Evolutionary conservation across 495 filamentous ascomycete genomes (phyloP).

Genomic region (Margaritispora aquatica): DNA sequence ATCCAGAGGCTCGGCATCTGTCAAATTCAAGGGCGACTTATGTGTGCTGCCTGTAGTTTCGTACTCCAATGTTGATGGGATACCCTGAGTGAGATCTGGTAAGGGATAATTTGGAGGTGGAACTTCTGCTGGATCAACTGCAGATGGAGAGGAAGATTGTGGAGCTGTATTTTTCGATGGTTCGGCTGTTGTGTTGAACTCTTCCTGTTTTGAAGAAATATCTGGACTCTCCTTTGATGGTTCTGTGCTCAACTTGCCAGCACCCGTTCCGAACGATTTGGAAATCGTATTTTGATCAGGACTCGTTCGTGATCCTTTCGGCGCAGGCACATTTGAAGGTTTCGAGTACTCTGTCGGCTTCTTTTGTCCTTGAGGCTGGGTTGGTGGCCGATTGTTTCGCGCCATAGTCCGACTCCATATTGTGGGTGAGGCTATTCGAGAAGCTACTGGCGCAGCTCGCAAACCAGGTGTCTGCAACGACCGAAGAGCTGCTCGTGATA

Average conservation of each 20-base stretch:
- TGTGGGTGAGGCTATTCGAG: conserved; percentile 19
- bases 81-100: conserved; percentile 85
- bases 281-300: no score
- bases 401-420: conserved; percentile 22
- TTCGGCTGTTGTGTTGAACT: conserved; percentile 20
- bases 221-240: no score
- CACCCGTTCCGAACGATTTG: no score
- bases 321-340: conserved; percentile 22
- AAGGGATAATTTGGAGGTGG: conserved; percentile 50
- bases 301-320: no score
- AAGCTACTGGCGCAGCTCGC: conserved; percentile 8
- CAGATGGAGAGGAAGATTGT: conserved; percentile 23
- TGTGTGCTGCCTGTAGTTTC: conserved; percentile 48
- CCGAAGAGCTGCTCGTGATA: conserved; percentile 15
- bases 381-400: conserved; percentile 17
- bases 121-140: conserved; percentile 25
- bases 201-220: conserved; percentile 6
- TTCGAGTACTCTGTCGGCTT: conserved; percentile 36
- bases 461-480: conserved; percentile 16
- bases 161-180: conserved; percentile 29
- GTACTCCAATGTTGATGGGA: conserved; percentile 82
- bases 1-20: conserved; percentile 49
- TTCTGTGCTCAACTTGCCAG: no score
- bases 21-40: conserved; percentile 42
- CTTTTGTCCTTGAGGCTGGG: conserved; percentile 22